A percentile compares a stretch with the other conserved stretches of the same genome.
Conservation (phyloP, 495 filamentous ascomycete species). For the Neurospora sp. region DNA sequence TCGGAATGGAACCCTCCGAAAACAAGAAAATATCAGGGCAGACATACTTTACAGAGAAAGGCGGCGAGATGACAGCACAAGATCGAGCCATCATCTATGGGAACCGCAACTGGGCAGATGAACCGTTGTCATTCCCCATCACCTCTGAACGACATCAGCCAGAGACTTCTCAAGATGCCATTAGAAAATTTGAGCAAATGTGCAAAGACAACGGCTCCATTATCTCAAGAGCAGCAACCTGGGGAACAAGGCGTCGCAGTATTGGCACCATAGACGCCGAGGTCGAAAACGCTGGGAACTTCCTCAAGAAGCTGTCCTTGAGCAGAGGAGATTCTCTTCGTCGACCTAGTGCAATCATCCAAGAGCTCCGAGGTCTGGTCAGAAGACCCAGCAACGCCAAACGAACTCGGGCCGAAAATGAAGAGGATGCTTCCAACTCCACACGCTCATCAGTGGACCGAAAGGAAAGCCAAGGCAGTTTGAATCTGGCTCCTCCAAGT, state of each 20-base stretch:
- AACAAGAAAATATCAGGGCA: conserved; percentile 27
- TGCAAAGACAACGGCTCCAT: conserved; percentile 42
- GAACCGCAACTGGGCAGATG: conserved; percentile 38
- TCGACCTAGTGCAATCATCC: conserved; percentile 29
- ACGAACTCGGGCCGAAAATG: conserved; percentile 32
- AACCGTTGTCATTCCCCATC: conserved; percentile 34
- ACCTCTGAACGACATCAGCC: conserved; percentile 32
- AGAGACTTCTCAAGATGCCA: conserved; percentile 42
- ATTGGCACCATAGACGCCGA: conserved; percentile 48
- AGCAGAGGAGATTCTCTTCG: conserved; percentile 33
- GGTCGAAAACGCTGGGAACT: conserved; percentile 44
- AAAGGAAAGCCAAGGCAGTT: conserved; percentile 40
- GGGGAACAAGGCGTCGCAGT: conserved; percentile 57
- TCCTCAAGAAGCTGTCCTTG: conserved; percentile 55
- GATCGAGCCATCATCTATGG: conserved; percentile 37
- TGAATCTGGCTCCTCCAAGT: conserved; percentile 43
- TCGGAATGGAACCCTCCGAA: conserved; percentile 24
- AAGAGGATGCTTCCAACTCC: conserved; percentile 28
- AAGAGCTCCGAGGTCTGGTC: conserved; percentile 42
- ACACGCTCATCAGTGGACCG: conserved; percentile 23
- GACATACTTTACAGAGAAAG: conserved; percentile 32
- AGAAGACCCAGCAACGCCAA: conserved; percentile 46
- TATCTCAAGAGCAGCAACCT: conserved; percentile 59
- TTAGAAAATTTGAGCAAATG: conserved; percentile 34
- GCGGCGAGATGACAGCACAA: conserved; percentile 29